Conservation (phyloP, 306 rosid species). For the Cucumis hystrix region DNA sequence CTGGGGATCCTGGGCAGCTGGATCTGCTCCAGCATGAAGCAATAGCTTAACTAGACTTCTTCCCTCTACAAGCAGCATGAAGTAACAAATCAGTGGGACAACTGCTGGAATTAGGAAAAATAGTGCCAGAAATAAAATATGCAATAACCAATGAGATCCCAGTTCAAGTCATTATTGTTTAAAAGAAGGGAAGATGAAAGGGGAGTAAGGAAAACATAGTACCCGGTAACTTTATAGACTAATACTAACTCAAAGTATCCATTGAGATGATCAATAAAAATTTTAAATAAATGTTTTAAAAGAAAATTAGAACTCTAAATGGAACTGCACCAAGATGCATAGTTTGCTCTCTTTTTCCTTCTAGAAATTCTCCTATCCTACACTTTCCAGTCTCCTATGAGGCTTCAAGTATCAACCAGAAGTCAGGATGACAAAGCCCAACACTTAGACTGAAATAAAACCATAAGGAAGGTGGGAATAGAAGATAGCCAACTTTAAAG, state of each 20-base stretch:
- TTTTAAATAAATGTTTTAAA: too few species aligned
- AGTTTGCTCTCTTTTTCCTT: not conserved
- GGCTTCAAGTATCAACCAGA: not conserved
- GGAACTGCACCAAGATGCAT: not conserved
- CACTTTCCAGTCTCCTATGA: not conserved
- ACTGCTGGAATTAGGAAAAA: not conserved
- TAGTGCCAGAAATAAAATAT: not conserved
- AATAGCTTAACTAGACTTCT: constrained; percentile 80
- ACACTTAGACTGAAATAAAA: not conserved
- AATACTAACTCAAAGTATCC: not conserved
- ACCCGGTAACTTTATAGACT: not conserved
- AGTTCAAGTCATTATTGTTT: not conserved
- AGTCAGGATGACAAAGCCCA: not conserved
- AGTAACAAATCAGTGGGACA: constrained; percentile 14
- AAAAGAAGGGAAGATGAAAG: too few species aligned
- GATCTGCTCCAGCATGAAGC: constrained; percentile 90
- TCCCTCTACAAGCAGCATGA: constrained; percentile 46
- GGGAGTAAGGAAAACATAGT: too few species aligned
- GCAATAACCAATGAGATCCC: not conserved
- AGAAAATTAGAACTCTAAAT: not conserved
- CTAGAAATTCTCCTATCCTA: not conserved
- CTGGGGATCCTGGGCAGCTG: constrained; percentile 75
- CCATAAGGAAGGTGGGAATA: not conserved
- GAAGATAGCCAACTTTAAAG: not conserved
- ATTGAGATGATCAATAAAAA: too few species aligned